Percentiles rank a stretch among this genome's conserved stretches.
phyloP scores from a whole-genome alignment of 2,329 filamentous ascomycete genomes.

The Mycogone perniciosa region DNA sequence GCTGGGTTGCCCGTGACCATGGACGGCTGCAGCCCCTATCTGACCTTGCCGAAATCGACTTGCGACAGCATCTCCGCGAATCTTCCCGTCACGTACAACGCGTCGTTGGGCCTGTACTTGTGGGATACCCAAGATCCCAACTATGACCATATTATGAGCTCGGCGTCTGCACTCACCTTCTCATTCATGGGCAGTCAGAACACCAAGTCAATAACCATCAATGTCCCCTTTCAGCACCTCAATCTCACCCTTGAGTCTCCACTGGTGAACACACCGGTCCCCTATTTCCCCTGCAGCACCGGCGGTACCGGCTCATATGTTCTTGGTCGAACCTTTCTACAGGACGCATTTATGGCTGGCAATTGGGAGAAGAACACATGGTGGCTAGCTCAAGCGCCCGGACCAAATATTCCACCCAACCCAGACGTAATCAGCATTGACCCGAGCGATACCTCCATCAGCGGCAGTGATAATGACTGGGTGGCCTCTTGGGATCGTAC shows the following conservation, averaged over 20 bases:
- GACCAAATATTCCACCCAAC: constrained; percentile 19
- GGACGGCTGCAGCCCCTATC: too few relatives aligned
- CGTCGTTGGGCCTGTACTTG: too few relatives aligned
- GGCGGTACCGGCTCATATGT: constrained; percentile 20
- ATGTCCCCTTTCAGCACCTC: constrained; percentile 24
- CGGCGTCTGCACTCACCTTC: too few relatives aligned
- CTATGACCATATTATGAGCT: too few relatives aligned
- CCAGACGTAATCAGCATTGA: constrained; percentile 2
- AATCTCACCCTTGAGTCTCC: constrained; percentile 34
- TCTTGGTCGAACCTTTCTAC: constrained; percentile 40
- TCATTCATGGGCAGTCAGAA: constrained; percentile 28
- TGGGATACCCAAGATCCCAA: too few relatives aligned
- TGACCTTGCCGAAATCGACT: too few relatives aligned
- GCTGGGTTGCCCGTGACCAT: too few relatives aligned
- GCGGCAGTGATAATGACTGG: constrained; percentile 14
- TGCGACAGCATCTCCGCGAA: too few relatives aligned
- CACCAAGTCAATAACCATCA: constrained; percentile 20
- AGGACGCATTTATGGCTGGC: constrained; percentile 39
- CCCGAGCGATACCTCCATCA: constrained; percentile 2
- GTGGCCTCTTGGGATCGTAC: constrained; percentile 13
- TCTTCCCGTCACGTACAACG: too few relatives aligned
- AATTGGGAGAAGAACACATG: constrained; percentile 30
- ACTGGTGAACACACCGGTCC: constrained; percentile 24
- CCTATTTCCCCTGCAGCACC: constrained; percentile 38
- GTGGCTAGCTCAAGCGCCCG: constrained; percentile 37